These are phyloP conservation scores for Syzygium jambos DNA, from an alignment of 345 rosid genomes.

Conservation along the genomic window DNA sequence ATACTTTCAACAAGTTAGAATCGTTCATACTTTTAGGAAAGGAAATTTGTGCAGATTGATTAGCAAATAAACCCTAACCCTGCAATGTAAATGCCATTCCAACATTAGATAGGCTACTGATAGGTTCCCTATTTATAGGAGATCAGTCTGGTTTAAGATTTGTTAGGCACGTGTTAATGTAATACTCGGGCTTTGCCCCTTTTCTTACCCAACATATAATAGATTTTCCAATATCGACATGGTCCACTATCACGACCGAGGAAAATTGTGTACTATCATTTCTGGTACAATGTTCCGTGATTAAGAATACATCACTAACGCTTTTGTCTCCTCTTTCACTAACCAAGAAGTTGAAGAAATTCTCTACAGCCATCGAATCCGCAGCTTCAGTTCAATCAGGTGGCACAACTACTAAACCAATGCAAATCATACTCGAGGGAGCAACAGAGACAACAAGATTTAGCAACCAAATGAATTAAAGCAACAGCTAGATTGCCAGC, in stretches of 20 bases:
- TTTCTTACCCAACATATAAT: too few species aligned
- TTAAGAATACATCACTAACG: background rate
- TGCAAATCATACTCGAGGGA: background rate
- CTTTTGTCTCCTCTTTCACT: background rate
- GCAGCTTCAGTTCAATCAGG: background rate
- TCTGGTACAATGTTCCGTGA: background rate
- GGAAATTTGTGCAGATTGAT: too few species aligned
- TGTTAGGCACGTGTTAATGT: too few species aligned
- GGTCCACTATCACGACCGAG: background rate
- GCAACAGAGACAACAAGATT: background rate
- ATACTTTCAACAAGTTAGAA: too few species aligned
- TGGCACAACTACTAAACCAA: background rate
- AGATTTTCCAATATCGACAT: background rate
- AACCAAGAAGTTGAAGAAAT: background rate
- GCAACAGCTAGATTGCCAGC: background rate
- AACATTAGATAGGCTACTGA: too few species aligned
- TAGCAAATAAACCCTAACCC: too few species aligned
- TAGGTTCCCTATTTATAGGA: too few species aligned
- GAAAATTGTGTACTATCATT: background rate
- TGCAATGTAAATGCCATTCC: too few species aligned
- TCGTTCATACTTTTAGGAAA: too few species aligned
- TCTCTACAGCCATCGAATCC: background rate
- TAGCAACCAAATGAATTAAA: background rate
- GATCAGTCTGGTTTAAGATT: too few species aligned
- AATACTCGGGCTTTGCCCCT: too few species aligned